These are phyloP conservation scores for Glebionis coronaria DNA, from an alignment of 129 eudicot genomes.

Conservation along the genomic window DNA sequence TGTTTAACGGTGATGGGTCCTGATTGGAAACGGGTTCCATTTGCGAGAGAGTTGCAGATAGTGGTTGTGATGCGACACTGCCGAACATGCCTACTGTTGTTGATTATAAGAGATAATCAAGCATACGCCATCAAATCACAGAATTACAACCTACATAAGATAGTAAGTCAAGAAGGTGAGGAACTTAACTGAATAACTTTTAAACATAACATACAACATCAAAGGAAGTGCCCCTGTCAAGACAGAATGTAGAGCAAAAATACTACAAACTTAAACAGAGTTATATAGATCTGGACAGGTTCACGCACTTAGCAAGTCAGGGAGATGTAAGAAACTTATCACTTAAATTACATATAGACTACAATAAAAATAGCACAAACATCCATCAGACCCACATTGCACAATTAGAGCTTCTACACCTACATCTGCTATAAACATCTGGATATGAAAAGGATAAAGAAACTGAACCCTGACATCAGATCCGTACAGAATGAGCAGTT, in stretches of 20 bases:
- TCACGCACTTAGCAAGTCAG: not conserved
- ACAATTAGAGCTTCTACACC: no score
- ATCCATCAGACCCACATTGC: no score
- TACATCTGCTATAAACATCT: no score
- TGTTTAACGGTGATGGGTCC: slow-evolving; percentile 35
- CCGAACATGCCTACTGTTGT: slow-evolving; percentile 46
- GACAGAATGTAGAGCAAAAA: not conserved
- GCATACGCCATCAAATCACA: slow-evolving; percentile 17
- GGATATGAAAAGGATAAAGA: no score
- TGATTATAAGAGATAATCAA: slow-evolving; percentile 3
- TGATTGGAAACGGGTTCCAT: slow-evolving; percentile 34
- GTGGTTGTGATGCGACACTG: slow-evolving; percentile 42
- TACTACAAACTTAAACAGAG: slow-evolving; percentile 4
- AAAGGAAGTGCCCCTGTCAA: not conserved
- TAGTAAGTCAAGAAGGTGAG: slow-evolving; percentile 11
- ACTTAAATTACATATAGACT: not conserved
- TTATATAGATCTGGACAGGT: not conserved
- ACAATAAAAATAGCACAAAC: not conserved
- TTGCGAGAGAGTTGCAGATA: slow-evolving; percentile 34
- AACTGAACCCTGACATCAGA: not conserved
- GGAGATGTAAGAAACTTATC: slow-evolving; percentile 1
- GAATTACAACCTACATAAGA: slow-evolving; percentile 13
- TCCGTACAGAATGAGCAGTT: not conserved
- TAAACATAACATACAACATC: not conserved
- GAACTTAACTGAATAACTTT: not conserved